Conservation (phyloP, 805 yeast species). For the Monosporozyma aerobia region DNA sequence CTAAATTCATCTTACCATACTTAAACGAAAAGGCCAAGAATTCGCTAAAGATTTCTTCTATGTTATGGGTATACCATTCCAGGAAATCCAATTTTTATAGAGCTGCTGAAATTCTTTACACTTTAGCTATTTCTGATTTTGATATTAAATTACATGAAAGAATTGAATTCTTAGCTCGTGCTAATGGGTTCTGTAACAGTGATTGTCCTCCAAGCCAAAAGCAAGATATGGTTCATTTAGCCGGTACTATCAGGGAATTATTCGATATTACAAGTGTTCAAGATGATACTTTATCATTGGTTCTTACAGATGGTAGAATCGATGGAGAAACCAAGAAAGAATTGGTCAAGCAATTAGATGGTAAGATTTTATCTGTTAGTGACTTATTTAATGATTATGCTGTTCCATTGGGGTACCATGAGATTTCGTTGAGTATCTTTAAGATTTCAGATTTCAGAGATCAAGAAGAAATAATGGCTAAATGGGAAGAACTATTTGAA, state of each 20-base stretch:
- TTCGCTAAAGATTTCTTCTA: slow-evolving; percentile 65
- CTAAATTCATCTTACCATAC: slow-evolving; percentile 71
- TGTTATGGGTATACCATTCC: slow-evolving; percentile 84
- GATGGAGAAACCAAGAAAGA: slow-evolving; percentile 39
- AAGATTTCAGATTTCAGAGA: slow-evolving; percentile 80
- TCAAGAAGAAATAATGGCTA: slow-evolving; percentile 66
- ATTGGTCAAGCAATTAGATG: slow-evolving; percentile 48
- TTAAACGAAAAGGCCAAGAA: slow-evolving; percentile 56
- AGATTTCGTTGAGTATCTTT: slow-evolving; percentile 67
- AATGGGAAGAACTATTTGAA: slow-evolving; percentile 70
- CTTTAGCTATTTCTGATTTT: slow-evolving; percentile 66
- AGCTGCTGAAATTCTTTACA: slow-evolving; percentile 76
- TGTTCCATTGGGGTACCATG: slow-evolving; percentile 80
- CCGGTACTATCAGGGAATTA: slow-evolving; percentile 63
- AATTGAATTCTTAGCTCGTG: slow-evolving; percentile 82
- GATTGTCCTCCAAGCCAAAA: slow-evolving; percentile 66
- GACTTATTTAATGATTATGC: slow-evolving; percentile 80
- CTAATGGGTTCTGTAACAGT: slow-evolving; percentile 87
- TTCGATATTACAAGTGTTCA: slow-evolving; percentile 84
- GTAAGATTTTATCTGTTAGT: slow-evolving; percentile 57
- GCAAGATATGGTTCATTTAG: slow-evolving; percentile 64
- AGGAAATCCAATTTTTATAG: slow-evolving; percentile 66
- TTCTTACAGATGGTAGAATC: slow-evolving; percentile 42
- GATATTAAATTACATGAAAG: slow-evolving; percentile 59
- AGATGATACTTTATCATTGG: slow-evolving; percentile 37